phyloP scores from a whole-genome alignment of 177 flowering plant species.

The Vitis hybrid region DNA sequence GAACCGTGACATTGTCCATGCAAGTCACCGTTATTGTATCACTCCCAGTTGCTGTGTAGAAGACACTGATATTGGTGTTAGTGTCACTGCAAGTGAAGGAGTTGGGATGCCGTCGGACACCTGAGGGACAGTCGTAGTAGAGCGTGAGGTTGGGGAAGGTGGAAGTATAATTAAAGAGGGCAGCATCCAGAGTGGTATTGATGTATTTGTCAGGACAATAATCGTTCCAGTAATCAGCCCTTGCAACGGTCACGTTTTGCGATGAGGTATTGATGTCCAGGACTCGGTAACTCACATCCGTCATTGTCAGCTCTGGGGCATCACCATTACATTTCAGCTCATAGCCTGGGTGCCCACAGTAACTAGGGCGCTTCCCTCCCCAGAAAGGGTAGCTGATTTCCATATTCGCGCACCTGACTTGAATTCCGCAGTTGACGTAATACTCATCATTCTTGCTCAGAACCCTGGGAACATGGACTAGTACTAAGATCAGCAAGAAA shows the following conservation, averaged over 20 bases:
- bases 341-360: conserved; percentile 40
- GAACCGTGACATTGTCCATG: too few relatives aligned
- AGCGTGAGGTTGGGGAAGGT: background rate
- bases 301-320: conserved; percentile 1
- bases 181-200: background rate
- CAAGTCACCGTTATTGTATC: too few relatives aligned
- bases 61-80: background rate
- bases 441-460: too few relatives aligned
- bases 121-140: background rate
- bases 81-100: conserved; percentile 3
- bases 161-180: background rate
- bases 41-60: background rate
- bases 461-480: too few relatives aligned
- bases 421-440: too few relatives aligned
- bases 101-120: background rate
- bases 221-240: conserved; percentile 11
- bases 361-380: conserved; percentile 22
- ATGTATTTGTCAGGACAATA: background rate
- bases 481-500: too few relatives aligned
- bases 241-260: conserved; percentile 10
- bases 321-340: conserved; percentile 4
- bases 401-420: conserved; percentile 10
- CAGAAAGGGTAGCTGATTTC: conserved; percentile 45
- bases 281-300: background rate
- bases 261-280: background rate